Conservation (phyloP, 306 rosid species). For the Ormosia semicastrata region DNA sequence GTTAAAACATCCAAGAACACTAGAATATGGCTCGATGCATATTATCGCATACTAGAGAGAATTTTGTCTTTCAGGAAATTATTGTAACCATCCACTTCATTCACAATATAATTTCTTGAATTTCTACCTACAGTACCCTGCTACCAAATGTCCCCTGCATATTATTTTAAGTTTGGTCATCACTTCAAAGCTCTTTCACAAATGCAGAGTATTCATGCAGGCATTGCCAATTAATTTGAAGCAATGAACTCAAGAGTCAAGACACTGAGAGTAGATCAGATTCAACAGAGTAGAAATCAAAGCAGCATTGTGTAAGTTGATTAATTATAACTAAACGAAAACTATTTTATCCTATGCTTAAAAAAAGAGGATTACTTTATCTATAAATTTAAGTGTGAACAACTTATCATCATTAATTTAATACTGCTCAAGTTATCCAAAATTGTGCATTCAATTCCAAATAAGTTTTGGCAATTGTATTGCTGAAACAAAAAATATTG, state of each 20-base stretch:
- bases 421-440: background rate
- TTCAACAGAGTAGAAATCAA: background rate
- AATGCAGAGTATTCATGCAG: background rate
- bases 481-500: conserved; percentile 3
- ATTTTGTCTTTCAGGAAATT: background rate
- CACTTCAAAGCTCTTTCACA: background rate
- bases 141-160: background rate
- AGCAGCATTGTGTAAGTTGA: background rate
- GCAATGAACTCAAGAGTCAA: conserved; percentile 3
- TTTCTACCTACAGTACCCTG: background rate
- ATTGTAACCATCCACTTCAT: background rate
- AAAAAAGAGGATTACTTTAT: background rate
- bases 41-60: background rate
- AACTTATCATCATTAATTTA: background rate
- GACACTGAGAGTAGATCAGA: conserved; percentile 10
- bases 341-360: background rate
- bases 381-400: background rate
- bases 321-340: background rate
- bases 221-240: background rate
- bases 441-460: conserved; percentile 13
- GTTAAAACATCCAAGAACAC: background rate
- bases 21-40: background rate
- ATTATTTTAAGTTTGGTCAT: background rate
- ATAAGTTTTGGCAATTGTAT: conserved; percentile 7
- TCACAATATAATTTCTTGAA: background rate